phyloP scores from a whole-genome alignment of 352 stramenopile species.

The Phytophthora foliorum region DNA sequence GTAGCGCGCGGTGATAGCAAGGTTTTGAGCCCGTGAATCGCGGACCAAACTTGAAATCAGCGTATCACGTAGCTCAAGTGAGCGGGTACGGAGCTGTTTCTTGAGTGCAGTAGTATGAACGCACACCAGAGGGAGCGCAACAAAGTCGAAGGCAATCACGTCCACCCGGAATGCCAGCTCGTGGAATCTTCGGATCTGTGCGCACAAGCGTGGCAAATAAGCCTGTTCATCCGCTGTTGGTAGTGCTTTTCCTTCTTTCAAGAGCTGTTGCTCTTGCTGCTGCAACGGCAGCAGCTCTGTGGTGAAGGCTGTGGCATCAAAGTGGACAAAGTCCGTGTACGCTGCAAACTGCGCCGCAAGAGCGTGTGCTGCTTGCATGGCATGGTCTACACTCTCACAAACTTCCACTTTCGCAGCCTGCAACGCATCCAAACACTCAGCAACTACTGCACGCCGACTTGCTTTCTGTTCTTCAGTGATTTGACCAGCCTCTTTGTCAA shows the following conservation, averaged over 20 bases:
- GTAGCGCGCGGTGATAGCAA: conserved; percentile 91
- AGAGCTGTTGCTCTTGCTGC: conserved; percentile 42
- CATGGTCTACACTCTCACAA: conserved; percentile 56
- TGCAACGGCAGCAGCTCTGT: conserved; percentile 56
- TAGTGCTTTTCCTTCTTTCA: conserved; percentile 30
- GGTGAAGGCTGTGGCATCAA: conserved; percentile 85
- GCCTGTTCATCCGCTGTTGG: conserved; percentile 21
- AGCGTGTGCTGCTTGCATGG: conserved; percentile 73
- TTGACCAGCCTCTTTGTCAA: not conserved
- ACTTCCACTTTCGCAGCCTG: conserved; percentile 64
- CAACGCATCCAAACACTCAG: conserved; percentile 59
- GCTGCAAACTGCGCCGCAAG: conserved; percentile 78
- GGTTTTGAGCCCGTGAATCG: conserved; percentile 84
- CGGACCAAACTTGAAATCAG: conserved; percentile 87
- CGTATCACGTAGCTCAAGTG: conserved; percentile 75
- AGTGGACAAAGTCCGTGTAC: conserved; percentile 87
- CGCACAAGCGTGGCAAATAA: conserved; percentile 64
- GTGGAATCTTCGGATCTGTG: conserved; percentile 85
- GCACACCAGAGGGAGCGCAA: conserved; percentile 84
- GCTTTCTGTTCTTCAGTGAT: conserved; percentile 11
- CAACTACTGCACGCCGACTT: conserved; percentile 45
- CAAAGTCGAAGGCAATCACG: conserved; percentile 73
- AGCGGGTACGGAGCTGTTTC: conserved; percentile 70
- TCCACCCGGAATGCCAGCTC: conserved; percentile 69
- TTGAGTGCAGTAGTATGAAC: conserved; percentile 79